phyloP scores from a whole-genome alignment of 2,329 filamentous ascomycete genomes.

The Nothophaeocryptopus gaeumannii region DNA sequence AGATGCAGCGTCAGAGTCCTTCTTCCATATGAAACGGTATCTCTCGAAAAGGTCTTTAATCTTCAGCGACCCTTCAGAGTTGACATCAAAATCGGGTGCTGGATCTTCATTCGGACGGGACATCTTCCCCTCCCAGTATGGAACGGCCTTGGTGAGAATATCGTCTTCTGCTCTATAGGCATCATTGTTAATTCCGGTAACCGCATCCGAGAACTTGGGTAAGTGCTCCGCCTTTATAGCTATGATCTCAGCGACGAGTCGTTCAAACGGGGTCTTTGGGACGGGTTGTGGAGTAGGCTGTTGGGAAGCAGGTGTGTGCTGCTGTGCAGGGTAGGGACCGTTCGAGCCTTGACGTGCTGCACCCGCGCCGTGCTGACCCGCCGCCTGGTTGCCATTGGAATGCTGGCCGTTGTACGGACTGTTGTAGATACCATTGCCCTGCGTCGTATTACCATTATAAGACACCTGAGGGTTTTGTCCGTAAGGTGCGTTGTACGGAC shows the following conservation, averaged over 20 bases:
- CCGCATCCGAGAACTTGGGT: neutral
- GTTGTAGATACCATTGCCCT: conserved; percentile 14
- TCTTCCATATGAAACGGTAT: too few relatives aligned
- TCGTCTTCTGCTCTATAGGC: too few relatives aligned
- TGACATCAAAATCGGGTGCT: too few relatives aligned
- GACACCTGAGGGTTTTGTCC: conserved; percentile 13
- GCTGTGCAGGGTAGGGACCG: conserved; percentile 11
- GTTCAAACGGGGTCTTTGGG: conserved; percentile 22
- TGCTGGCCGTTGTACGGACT: conserved; percentile 15
- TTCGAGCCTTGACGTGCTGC: conserved; percentile 6
- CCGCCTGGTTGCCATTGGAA: conserved; percentile 6
- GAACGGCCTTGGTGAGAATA: too few relatives aligned
- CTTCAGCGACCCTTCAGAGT: too few relatives aligned
- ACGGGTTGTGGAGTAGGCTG: conserved; percentile 11
- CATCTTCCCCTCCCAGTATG: too few relatives aligned
- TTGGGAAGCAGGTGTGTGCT: conserved; percentile 11
- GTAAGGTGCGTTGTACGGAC: conserved; percentile 9
- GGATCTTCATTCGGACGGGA: too few relatives aligned
- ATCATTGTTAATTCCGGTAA: too few relatives aligned
- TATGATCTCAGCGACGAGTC: conserved; percentile 28
- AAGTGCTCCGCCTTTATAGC: conserved; percentile 16
- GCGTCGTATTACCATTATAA: conserved; percentile 11
- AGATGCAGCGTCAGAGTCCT: too few relatives aligned
- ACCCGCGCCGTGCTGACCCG: conserved; percentile 3
- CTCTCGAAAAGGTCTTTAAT: too few relatives aligned